A percentile compares a stretch with the other conserved stretches of the same genome.
These are phyloP conservation scores for Ophiostoma sp. DNA, from an alignment of 2,329 filamentous ascomycete species.

Conservation along the genomic window DNA sequence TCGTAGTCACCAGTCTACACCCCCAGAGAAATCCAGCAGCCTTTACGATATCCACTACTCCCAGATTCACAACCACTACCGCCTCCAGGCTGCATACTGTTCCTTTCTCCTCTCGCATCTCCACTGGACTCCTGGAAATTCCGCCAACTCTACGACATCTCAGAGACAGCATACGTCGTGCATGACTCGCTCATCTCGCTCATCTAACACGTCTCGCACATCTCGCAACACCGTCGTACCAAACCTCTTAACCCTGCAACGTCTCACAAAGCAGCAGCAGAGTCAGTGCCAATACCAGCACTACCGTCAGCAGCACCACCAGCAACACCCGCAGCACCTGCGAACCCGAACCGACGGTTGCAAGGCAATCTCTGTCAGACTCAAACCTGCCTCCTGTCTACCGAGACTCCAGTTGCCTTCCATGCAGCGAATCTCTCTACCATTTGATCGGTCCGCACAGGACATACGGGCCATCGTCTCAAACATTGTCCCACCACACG, in stretches of 20 bases:
- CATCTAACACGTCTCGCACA: conserved; percentile 7
- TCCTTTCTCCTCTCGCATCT: conserved; percentile 5
- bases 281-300: not conserved
- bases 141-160: not conserved
- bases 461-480: conserved; percentile 37
- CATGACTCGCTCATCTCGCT: conserved; percentile 7
- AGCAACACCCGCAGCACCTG: not conserved
- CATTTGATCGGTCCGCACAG: conserved; percentile 28
- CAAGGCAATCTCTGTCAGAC: conserved; percentile 25
- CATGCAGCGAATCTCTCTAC: conserved; percentile 36
- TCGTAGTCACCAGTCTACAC: not conserved
- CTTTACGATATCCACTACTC: not conserved
- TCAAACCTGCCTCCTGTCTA: conserved; percentile 10
- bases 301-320: not conserved
- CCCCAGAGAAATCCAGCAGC: not conserved
- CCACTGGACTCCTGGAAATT: not conserved
- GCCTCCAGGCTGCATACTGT: not conserved
- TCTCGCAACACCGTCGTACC: conserved; percentile 19
- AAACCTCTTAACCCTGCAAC: conserved; percentile 21
- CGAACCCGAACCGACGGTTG: conserved; percentile 21
- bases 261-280: conserved; percentile 22
- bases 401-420: conserved; percentile 25
- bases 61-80: not conserved
- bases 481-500: conserved; percentile 31
- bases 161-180: conserved; percentile 12